These are phyloP conservation scores for Termitomyces sp. DNA, from an alignment of 768 basidiomycete species.

Conservation along the genomic window DNA sequence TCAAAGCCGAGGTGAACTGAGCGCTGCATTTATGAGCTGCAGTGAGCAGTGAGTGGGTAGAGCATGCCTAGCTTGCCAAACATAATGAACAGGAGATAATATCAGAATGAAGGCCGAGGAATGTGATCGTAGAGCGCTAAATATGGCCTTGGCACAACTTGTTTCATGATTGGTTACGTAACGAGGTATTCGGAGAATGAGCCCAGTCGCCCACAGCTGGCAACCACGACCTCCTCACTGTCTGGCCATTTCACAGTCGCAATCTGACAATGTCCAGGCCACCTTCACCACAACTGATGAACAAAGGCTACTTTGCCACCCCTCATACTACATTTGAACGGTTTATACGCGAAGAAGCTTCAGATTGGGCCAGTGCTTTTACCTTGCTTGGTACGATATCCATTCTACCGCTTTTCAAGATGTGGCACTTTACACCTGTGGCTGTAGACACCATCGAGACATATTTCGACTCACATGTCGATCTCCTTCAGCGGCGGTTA, in stretches of 20 bases:
- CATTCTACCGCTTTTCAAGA: conserved; percentile 9
- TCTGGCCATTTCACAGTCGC: conserved; percentile 3
- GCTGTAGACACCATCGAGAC: conserved; percentile 86
- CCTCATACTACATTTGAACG: conserved; percentile 52
- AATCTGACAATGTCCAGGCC: conserved; percentile 33
- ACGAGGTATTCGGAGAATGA: neutral
- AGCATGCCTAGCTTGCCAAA: conserved; percentile 52
- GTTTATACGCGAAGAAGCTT: conserved; percentile 68
- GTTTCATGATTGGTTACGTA: conserved; percentile 15
- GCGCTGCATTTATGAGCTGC: conserved; percentile 9
- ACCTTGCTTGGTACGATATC: conserved; percentile 69
- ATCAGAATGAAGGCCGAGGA: neutral
- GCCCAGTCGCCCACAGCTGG: neutral
- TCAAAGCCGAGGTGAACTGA: conserved; percentile 69
- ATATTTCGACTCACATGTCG: conserved; percentile 88
- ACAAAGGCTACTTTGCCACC: conserved; percentile 55
- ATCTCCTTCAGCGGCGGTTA: conserved; percentile 76
- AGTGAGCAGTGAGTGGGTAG: neutral
- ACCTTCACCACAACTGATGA: conserved; percentile 34
- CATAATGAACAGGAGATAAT: conserved; percentile 29
- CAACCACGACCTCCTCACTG: conserved; percentile 1
- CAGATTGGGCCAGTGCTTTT: conserved; percentile 77
- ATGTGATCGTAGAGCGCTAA: conserved; percentile 4
- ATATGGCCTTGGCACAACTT: neutral
- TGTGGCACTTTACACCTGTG: conserved; percentile 20